A percentile compares a stretch with the other conserved stretches of the same genome.
These are phyloP conservation scores for Talaromyces pinophilus DNA, from an alignment of 2,329 filamentous ascomycete species.

Conservation along the genomic window DNA sequence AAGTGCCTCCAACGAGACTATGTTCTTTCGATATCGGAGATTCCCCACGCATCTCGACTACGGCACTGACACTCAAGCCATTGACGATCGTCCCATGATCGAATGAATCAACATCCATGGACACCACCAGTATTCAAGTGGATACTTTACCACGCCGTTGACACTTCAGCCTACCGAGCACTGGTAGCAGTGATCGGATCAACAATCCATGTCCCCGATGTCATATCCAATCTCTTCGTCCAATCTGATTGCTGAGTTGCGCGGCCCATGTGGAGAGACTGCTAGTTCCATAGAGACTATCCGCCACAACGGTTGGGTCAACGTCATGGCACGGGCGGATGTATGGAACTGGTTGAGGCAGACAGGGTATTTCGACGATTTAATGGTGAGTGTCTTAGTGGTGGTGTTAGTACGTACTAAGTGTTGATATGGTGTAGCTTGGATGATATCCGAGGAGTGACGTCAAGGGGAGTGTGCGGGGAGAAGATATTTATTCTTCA, in stretches of 20 bases:
- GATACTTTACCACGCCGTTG: not conserved
- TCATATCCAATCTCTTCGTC: not conserved
- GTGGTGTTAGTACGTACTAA: not conserved
- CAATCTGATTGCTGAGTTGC: not conserved
- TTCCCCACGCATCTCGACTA: not conserved
- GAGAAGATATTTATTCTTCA: conserved; percentile 1
- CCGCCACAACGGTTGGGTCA: conserved; percentile 12
- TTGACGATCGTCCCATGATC: conserved; percentile 1
- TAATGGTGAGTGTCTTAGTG: not conserved
- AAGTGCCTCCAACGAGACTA: not conserved
- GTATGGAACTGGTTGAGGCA: conserved; percentile 1
- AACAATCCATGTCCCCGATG: not conserved
- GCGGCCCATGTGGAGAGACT: conserved; percentile 6
- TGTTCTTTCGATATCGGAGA: not conserved
- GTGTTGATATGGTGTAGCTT: not conserved
- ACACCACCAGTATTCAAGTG: not conserved
- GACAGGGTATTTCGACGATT: not conserved
- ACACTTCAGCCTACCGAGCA: not conserved
- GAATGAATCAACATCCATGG: not conserved
- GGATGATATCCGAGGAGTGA: conserved; percentile 7
- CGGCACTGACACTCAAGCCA: not conserved
- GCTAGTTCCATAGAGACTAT: not conserved
- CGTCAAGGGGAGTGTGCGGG: conserved; percentile 11
- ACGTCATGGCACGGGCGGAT: conserved; percentile 10
- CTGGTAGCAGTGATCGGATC: not conserved